A percentile compares a stretch with the other conserved stretches of the same genome.
Evolutionary conservation across 768 basidiomycete species (phyloP).

Genomic region (Suillus placidus): DNA sequence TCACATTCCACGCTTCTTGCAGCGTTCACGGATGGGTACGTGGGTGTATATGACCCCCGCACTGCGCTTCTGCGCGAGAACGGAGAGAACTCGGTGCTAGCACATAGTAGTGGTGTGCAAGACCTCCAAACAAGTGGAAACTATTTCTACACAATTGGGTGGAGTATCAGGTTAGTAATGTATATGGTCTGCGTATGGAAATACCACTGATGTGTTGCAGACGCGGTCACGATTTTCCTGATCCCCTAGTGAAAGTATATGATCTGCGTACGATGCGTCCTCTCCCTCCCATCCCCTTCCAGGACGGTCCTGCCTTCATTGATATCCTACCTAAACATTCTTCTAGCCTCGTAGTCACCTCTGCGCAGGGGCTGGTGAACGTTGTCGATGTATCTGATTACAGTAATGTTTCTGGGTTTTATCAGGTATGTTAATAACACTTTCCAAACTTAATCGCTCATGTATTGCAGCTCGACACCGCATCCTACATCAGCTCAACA

Average conservation of each 20-base stretch:
- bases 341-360: conserved; percentile 73
- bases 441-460: background rate
- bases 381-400: conserved; percentile 80
- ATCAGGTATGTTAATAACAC: conserved; percentile 57
- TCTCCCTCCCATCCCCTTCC: conserved; percentile 84
- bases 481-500: conserved; percentile 76
- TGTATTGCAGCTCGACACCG: conserved; percentile 58
- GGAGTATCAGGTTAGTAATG: conserved; percentile 73
- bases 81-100: conserved; percentile 62
- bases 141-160: conserved; percentile 84
- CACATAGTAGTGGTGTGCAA: conserved; percentile 81
- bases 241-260: conserved; percentile 91
- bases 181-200: background rate
- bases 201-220: conserved; percentile 41
- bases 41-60: conserved; percentile 73
- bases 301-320: conserved; percentile 85
- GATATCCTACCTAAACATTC: conserved; percentile 76
- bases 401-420: conserved; percentile 69
- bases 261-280: conserved; percentile 84
- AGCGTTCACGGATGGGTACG: conserved; percentile 71
- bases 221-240: conserved; percentile 84
- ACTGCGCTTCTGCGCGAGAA: conserved; percentile 53
- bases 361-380: conserved; percentile 82
- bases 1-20: conserved; percentile 66
- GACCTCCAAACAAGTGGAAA: conserved; percentile 81